phyloP scores from a whole-genome alignment of 208 protist genomes.

The Acanthamoeba culbertsoni region DNA sequence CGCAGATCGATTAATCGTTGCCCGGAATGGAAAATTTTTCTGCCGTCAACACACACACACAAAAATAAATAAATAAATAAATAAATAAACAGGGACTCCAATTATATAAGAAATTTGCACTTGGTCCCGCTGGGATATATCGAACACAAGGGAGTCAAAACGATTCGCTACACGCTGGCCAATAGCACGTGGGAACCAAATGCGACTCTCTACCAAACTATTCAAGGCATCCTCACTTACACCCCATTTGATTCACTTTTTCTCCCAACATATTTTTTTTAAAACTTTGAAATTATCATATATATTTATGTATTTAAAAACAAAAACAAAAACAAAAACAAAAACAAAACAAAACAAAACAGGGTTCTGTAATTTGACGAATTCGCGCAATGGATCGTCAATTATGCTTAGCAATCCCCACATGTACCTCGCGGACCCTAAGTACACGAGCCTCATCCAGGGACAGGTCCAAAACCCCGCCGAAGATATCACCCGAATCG shows the following conservation, averaged over 20 bases:
- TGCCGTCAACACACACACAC: not conserved
- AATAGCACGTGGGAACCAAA: not conserved
- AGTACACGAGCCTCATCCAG: not conserved
- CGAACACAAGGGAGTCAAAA: conserved; percentile 12
- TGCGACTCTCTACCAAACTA: conserved; percentile 9
- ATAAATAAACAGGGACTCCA: not conserved
- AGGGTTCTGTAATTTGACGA: conserved; percentile 51
- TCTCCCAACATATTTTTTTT: not conserved
- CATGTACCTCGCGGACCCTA: conserved; percentile 57
- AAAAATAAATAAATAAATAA: not conserved
- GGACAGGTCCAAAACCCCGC: not conserved
- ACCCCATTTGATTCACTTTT: not conserved
- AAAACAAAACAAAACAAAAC: not conserved
- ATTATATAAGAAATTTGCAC: conserved; percentile 22
- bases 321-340: not conserved
- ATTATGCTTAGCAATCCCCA: conserved; percentile 9
- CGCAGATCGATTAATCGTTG: not conserved
- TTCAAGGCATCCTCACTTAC: not conserved
- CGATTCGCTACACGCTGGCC: not conserved
- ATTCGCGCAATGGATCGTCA: conserved; percentile 3
- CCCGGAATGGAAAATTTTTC: not conserved
- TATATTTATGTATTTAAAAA: not conserved
- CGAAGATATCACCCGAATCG: conserved; percentile 22
- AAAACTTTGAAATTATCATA: not conserved
- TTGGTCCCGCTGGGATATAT: not conserved